Evolutionary conservation across 345 rosid genomes (phyloP).

Genomic region (Barbarea vulgaris): DNA sequence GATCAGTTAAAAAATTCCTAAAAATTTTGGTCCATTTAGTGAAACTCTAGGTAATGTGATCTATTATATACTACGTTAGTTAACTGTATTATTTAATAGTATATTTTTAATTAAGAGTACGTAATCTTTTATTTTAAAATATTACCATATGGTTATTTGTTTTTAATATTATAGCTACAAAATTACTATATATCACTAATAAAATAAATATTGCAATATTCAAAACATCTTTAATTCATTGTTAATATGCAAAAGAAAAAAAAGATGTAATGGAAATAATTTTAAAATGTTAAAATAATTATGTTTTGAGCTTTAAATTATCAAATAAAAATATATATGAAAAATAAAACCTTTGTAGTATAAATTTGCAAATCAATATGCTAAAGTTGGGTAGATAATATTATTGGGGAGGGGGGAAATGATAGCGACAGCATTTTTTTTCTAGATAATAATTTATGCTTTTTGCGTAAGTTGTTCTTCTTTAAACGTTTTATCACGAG

Average conservation of each 20-base stretch:
- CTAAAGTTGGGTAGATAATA: background rate
- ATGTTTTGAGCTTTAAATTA: background rate
- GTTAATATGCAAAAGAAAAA: background rate
- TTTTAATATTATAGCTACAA: background rate
- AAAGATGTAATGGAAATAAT: background rate
- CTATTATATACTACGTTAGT: too few relatives aligned
- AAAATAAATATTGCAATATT: background rate
- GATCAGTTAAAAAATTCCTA: too few relatives aligned
- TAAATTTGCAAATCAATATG: background rate
- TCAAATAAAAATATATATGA: background rate
- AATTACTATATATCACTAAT: background rate
- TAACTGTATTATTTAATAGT: background rate
- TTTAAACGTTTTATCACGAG: background rate
- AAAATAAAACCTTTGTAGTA: background rate
- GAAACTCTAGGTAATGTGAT: too few relatives aligned
- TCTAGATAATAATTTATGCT: background rate
- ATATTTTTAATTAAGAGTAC: background rate
- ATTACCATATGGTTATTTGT: background rate
- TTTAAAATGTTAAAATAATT: background rate
- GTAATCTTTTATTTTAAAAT: background rate
- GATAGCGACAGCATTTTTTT: slow-evolving; percentile 9
- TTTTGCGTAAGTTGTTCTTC: background rate
- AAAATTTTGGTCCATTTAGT: too few relatives aligned
- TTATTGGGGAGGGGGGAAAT: background rate
- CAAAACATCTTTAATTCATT: background rate